Conservation (phyloP, 2,329 filamentous ascomycete species). For the Exophiala sp. region DNA sequence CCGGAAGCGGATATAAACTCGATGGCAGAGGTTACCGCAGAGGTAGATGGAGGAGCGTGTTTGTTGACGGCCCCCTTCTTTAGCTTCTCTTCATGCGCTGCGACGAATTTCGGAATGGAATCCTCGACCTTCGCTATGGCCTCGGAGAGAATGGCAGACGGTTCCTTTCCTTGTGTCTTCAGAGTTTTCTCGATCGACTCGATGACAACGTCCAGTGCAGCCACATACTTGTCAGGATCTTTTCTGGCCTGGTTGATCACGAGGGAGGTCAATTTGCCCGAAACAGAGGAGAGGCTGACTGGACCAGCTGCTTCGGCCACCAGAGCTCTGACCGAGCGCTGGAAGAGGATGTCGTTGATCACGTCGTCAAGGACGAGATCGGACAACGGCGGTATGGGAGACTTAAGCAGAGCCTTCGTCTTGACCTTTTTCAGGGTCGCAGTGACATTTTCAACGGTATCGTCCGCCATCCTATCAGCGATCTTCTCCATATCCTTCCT, state of each 20-base stretch:
- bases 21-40: background rate
- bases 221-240: slow-evolving; percentile 20
- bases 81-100: slow-evolving; percentile 10
- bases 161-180: slow-evolving; percentile 1
- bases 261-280: slow-evolving; percentile 19
- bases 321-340: slow-evolving; percentile 11
- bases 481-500: slow-evolving; percentile 22
- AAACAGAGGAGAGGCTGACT: slow-evolving; percentile 10
- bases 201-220: slow-evolving; percentile 10
- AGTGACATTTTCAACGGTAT: slow-evolving; percentile 9
- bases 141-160: slow-evolving; percentile 10
- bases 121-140: slow-evolving; percentile 17
- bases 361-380: slow-evolving; percentile 20
- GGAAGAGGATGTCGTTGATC: slow-evolving; percentile 16
- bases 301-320: slow-evolving; percentile 6
- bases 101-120: slow-evolving; percentile 22
- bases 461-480: slow-evolving; percentile 14
- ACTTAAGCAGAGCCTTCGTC: slow-evolving; percentile 18
- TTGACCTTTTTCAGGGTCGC: slow-evolving; percentile 21
- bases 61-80: slow-evolving; percentile 8
- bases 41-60: background rate
- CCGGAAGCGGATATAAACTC: background rate
- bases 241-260: slow-evolving; percentile 18
- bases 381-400: slow-evolving; percentile 22
- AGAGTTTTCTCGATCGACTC: background rate